A percentile compares a stretch with the other conserved stretches of the same genome.
These are phyloP conservation scores for Leucosporidium yakuticum DNA, from an alignment of 768 basidiomycete genomes.

Conservation along the genomic window DNA sequence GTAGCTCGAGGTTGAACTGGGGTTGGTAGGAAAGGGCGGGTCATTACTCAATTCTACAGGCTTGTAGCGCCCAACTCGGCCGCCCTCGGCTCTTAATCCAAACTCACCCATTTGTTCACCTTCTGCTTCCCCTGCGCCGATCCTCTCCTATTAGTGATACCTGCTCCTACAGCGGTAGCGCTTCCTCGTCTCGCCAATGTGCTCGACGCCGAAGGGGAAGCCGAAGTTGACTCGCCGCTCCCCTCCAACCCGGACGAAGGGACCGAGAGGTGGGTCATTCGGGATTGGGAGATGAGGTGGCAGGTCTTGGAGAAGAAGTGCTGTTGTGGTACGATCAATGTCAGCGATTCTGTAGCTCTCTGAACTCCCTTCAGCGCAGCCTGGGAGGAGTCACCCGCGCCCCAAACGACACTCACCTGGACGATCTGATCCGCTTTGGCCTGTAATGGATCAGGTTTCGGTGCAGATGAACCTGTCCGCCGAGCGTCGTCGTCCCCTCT, in stretches of 20 bases:
- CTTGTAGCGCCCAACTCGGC: too few relatives aligned
- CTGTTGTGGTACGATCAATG: slow-evolving; percentile 3
- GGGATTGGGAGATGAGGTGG: slow-evolving; percentile 33
- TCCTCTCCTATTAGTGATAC: neutral
- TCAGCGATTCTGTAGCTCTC: neutral
- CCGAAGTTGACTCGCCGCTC: neutral
- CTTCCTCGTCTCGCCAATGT: too few relatives aligned
- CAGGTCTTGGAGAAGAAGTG: slow-evolving; percentile 37
- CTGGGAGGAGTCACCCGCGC: neutral
- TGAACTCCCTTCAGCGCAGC: too few relatives aligned
- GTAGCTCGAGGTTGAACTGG: slow-evolving; percentile 39
- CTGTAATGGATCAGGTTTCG: neutral
- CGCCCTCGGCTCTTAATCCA: neutral
- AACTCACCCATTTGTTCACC: slow-evolving; percentile 35
- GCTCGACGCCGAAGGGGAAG: neutral
- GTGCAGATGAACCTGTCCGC: neutral
- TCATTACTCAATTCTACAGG: neutral
- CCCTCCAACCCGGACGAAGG: neutral
- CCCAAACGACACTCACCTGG: slow-evolving; percentile 11
- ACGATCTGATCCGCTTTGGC: slow-evolving; percentile 33
- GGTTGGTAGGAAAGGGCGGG: neutral
- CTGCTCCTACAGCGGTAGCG: neutral
- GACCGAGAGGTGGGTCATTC: slow-evolving; percentile 22
- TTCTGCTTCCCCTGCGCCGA: neutral
- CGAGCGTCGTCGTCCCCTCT: neutral